These are phyloP conservation scores for Talaromyces sp. DNA, from an alignment of 2,329 filamentous ascomycete species.

Conservation along the genomic window DNA sequence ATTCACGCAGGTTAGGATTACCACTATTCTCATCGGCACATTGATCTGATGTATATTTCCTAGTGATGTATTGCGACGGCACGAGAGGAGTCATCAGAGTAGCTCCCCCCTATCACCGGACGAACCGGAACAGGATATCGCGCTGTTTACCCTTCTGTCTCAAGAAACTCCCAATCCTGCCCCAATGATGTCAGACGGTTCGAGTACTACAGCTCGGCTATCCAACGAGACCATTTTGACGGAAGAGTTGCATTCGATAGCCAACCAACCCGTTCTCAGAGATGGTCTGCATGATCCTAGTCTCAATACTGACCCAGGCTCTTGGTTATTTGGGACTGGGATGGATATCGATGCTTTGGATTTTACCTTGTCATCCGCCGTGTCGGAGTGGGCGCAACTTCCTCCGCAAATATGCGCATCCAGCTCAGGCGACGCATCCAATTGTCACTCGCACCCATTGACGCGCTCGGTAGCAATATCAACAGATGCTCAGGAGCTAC, in stretches of 20 bases:
- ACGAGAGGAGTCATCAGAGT: neutral
- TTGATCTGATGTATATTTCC: neutral
- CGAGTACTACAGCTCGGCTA: neutral
- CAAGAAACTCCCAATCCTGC: neutral
- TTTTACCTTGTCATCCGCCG: neutral
- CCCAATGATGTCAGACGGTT: neutral
- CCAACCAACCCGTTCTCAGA: neutral
- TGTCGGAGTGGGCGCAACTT: neutral
- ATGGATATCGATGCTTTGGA: neutral
- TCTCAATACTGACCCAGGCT: neutral
- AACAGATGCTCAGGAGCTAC: neutral
- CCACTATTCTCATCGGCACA: neutral
- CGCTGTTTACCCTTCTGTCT: neutral
- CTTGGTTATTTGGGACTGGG: neutral
- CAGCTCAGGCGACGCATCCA: neutral
- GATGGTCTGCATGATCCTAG: neutral
- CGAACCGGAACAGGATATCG: neutral
- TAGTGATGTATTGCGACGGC: neutral
- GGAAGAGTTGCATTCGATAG: neutral
- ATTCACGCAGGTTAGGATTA: neutral
- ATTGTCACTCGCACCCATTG: neutral
- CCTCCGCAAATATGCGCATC: neutral
- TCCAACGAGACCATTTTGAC: neutral
- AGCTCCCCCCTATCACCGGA: neutral
- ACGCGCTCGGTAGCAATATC: neutral